Percentiles rank a stretch among this genome's conserved stretches.
Evolutionary conservation across 2,329 filamentous ascomycete genomes (phyloP).

Genomic region (Mycosphaerella sp.): DNA sequence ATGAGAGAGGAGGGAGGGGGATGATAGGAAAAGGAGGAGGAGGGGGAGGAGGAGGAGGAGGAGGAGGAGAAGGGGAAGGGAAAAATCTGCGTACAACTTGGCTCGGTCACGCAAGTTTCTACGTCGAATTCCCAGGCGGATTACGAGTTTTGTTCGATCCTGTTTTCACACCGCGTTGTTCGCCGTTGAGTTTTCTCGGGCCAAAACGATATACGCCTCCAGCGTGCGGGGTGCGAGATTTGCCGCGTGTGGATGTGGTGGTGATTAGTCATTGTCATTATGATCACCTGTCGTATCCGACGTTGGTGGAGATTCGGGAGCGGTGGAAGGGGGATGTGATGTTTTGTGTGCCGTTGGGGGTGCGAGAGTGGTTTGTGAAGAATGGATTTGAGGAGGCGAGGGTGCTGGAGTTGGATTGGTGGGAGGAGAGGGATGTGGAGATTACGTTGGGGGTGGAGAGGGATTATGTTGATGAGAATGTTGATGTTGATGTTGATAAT

Average conservation of each 20-base stretch:
- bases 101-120: slow-evolving; percentile 93
- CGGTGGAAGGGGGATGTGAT: slow-evolving; percentile 65
- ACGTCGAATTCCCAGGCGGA: slow-evolving; percentile 80
- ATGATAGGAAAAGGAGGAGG: too few relatives aligned
- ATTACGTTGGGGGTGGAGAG: slow-evolving; percentile 40
- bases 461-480: too few relatives aligned
- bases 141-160: slow-evolving; percentile 88
- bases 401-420: slow-evolving; percentile 78
- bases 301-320: slow-evolving; percentile 62
- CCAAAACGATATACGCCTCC: slow-evolving; percentile 72
- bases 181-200: slow-evolving; percentile 62
- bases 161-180: slow-evolving; percentile 83
- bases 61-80: slow-evolving; percentile 39
- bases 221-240: slow-evolving; percentile 69
- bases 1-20: too few relatives aligned
- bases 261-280: slow-evolving; percentile 85
- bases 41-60: too few relatives aligned
- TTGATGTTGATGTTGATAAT: too few relatives aligned
- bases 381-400: slow-evolving; percentile 66
- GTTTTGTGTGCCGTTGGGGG: slow-evolving; percentile 80
- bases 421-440: slow-evolving; percentile 72
- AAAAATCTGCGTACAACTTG: slow-evolving; percentile 73
- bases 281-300: slow-evolving; percentile 77
- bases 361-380: slow-evolving; percentile 72
- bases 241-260: slow-evolving; percentile 67